Conservation (phyloP, 1,139 yeast genomes). For the Geotrichum restrictum region DNA sequence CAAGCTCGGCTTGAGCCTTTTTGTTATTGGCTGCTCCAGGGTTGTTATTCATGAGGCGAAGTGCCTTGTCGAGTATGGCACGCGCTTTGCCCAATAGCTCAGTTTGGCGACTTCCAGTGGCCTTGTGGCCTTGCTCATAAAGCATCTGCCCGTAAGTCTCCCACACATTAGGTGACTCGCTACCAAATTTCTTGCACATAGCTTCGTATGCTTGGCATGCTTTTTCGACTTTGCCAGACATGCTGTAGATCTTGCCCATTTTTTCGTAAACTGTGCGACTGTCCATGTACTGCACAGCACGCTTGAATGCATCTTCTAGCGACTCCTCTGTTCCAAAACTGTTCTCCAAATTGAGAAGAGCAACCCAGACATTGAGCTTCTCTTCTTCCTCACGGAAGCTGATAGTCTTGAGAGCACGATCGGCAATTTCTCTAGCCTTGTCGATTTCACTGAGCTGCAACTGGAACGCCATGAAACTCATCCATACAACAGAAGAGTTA, state of each 20-base stretch:
- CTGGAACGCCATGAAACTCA: constrained; percentile 98
- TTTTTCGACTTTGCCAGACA: constrained; percentile 58
- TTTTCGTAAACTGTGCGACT: constrained; percentile 75
- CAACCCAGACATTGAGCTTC: constrained; percentile 93
- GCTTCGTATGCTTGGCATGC: constrained; percentile 66
- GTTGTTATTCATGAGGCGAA: constrained; percentile 14
- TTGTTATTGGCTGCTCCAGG: constrained; percentile 8
- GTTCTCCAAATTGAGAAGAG: constrained; percentile 86
- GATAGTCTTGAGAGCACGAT: constrained; percentile 86
- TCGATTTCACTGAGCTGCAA: constrained; percentile 89
- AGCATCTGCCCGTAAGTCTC: constrained; percentile 71
- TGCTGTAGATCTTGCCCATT: constrained; percentile 66
- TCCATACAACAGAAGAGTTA: constrained; percentile 90
- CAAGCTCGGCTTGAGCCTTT: constrained; percentile 18
- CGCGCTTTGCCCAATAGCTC: constrained; percentile 17
- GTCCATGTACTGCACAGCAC: constrained; percentile 89
- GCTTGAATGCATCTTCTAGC: constrained; percentile 72
- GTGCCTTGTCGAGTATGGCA: constrained; percentile 17
- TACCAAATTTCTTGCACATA: constrained; percentile 78
- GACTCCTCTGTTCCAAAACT: constrained; percentile 86
- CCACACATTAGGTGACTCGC: constrained; percentile 62
- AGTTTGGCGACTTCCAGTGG: background rate
- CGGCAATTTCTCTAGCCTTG: constrained; percentile 89
- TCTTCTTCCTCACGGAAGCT: constrained; percentile 90
- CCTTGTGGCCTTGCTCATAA: constrained; percentile 45